phyloP scores from a whole-genome alignment of 129 eudicot species.

The Glebionis coronaria region DNA sequence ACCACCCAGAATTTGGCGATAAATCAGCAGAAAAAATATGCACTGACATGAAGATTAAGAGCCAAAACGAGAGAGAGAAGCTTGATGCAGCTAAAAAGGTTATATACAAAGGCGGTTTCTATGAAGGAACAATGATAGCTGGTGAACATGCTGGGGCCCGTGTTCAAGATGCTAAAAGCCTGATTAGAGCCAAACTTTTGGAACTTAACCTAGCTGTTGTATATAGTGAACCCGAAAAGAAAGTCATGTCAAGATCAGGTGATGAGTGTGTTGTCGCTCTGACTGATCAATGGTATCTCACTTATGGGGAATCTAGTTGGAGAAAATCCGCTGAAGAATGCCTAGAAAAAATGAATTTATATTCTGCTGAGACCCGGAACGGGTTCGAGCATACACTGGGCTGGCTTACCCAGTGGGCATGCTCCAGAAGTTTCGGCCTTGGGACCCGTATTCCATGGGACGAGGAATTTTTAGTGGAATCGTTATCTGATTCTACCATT shows the following conservation, averaged over 20 bases:
- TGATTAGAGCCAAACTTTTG: conserved; percentile 30
- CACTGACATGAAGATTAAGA: conserved; percentile 64
- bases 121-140: conserved; percentile 60
- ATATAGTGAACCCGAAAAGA: conserved; percentile 80
- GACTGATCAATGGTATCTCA: conserved; percentile 89
- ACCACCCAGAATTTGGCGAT: conserved; percentile 55
- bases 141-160: conserved; percentile 36
- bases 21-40: conserved; percentile 56
- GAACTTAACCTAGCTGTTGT: conserved; percentile 54
- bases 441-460: conserved; percentile 94
- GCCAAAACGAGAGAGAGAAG: conserved; percentile 75
- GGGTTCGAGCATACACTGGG: conserved; percentile 82
- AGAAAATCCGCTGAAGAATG: conserved; percentile 58
- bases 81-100: conserved; percentile 75
- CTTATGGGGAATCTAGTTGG: conserved; percentile 77
- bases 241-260: conserved; percentile 86
- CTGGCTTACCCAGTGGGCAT: conserved; percentile 91
- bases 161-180: conserved; percentile 60
- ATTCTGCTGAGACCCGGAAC: conserved; percentile 74
- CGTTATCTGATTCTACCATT: conserved; percentile 81
- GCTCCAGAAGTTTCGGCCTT: conserved; percentile 81
- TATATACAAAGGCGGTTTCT: conserved; percentile 65
- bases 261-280: conserved; percentile 94
- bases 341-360: conserved; percentile 60
- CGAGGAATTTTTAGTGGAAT: conserved; percentile 73